Evolutionary conservation across 2,329 filamentous ascomycete genomes (phyloP).

Genomic region (Epichloe baconii): DNA sequence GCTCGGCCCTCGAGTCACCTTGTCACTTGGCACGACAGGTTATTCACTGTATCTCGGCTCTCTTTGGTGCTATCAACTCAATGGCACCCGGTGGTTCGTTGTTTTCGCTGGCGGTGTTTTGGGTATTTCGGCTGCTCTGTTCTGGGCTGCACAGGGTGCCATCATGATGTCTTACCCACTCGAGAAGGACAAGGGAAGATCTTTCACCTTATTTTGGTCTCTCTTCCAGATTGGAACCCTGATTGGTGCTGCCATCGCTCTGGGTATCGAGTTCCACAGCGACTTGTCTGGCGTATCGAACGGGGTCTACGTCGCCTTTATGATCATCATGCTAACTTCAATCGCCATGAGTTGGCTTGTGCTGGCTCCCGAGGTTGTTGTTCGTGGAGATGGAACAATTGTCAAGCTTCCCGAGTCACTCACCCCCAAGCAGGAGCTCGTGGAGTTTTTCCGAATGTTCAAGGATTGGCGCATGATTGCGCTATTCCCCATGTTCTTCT

Average conservation of each 20-base stretch:
- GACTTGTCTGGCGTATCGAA: constrained; percentile 2
- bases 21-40: constrained; percentile 4
- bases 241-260: constrained; percentile 43
- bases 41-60: constrained; percentile 5
- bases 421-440: constrained; percentile 5
- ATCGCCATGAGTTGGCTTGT: constrained; percentile 9
- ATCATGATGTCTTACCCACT: constrained; percentile 84
- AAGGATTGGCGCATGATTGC: constrained; percentile 37
- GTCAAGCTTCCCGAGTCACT: constrained; percentile 5
- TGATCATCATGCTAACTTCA: constrained; percentile 8
- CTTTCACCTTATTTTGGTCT: constrained; percentile 86
- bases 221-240: constrained; percentile 89
- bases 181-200: constrained; percentile 70
- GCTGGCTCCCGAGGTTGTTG: constrained; percentile 6
- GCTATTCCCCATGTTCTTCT: constrained; percentile 71
- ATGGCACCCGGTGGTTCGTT: constrained; percentile 4
- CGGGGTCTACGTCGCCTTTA: constrained; percentile 4
- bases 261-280: constrained; percentile 5
- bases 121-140: constrained; percentile 62
- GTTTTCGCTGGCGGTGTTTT: constrained; percentile 62
- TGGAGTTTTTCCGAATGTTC: constrained; percentile 10
- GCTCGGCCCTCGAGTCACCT: constrained; percentile 1
- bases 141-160: constrained; percentile 71
- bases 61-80: constrained; percentile 5
- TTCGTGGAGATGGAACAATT: constrained; percentile 7